Conservation (phyloP, 2,329 filamentous ascomycete genomes). For the Colletotrichum lini region DNA sequence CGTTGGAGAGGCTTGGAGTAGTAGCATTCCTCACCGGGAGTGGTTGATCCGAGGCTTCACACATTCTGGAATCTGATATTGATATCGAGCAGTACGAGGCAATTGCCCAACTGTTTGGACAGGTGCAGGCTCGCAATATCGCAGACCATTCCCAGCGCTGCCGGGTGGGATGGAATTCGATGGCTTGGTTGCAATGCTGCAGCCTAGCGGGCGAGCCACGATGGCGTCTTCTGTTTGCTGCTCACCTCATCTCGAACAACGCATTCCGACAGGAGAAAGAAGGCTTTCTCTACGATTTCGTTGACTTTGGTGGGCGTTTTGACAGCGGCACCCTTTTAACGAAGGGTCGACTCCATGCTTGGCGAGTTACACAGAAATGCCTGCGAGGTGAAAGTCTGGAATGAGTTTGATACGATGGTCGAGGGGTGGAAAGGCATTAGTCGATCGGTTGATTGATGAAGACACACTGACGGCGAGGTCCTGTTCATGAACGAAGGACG, state of each 20-base stretch:
- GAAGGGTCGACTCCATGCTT: not conserved
- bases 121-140: too few species aligned
- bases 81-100: not conserved
- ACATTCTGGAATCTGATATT: not conserved
- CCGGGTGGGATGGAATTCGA: too few species aligned
- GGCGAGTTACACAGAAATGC: not conserved
- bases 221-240: not conserved
- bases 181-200: too few species aligned
- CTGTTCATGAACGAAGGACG: too few species aligned
- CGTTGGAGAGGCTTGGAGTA: not conserved
- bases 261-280: not conserved
- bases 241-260: not conserved
- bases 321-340: not conserved
- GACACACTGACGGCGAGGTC: accelerated
- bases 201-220: not conserved
- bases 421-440: too few species aligned
- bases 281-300: not conserved
- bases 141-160: not conserved
- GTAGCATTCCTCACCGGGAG: not conserved
- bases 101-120: not conserved
- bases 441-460: too few species aligned
- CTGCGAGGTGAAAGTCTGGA: too few species aligned
- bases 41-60: not conserved
- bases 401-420: too few species aligned
- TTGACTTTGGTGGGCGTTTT: not conserved